Evolutionary conservation across 192 early-diverging fungal genomes (phyloP).

Genomic region (Umbelopsis vinacea): DNA sequence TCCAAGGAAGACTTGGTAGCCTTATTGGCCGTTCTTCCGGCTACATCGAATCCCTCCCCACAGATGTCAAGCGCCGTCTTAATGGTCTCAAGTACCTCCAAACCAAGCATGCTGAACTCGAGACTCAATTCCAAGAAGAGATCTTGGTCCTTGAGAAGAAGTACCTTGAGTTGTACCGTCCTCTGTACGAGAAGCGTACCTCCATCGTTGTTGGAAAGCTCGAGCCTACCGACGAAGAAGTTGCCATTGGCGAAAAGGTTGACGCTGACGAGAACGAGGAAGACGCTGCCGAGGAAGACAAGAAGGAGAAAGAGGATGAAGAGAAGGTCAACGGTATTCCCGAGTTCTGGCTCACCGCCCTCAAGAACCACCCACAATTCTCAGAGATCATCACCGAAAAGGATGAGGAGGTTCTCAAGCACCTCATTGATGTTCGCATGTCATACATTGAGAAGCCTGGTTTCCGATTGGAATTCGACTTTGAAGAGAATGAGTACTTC

Average conservation of each 20-base stretch:
- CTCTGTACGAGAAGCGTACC: slow-evolving; percentile 89
- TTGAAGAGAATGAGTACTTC: slow-evolving; percentile 89
- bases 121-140: slow-evolving; percentile 92
- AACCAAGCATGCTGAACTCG: slow-evolving; percentile 83
- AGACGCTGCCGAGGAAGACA: slow-evolving; percentile 48
- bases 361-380: slow-evolving; percentile 86
- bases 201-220: slow-evolving; percentile 75
- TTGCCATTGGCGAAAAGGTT: slow-evolving; percentile 63
- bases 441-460: slow-evolving; percentile 88
- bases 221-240: slow-evolving; percentile 93
- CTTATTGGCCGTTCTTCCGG: slow-evolving; percentile 81
- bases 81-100: slow-evolving; percentile 89
- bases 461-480: slow-evolving; percentile 94
- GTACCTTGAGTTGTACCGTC: slow-evolving; percentile 83
- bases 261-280: slow-evolving; percentile 63
- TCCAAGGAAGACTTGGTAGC: slow-evolving; percentile 76
- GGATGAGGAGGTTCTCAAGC: slow-evolving; percentile 89
- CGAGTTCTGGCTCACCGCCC: slow-evolving; percentile 94
- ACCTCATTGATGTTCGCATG: slow-evolving; percentile 87
- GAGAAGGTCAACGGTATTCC: slow-evolving; percentile 77
- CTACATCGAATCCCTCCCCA: slow-evolving; percentile 73
- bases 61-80: slow-evolving; percentile 82
- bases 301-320: slow-evolving; percentile 54
- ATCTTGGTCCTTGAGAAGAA: slow-evolving; percentile 96
- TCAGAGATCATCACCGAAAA: slow-evolving; percentile 86